phyloP scores from a whole-genome alignment of 176 grass and related monocot genomes.

The Aechmea fasciata region DNA sequence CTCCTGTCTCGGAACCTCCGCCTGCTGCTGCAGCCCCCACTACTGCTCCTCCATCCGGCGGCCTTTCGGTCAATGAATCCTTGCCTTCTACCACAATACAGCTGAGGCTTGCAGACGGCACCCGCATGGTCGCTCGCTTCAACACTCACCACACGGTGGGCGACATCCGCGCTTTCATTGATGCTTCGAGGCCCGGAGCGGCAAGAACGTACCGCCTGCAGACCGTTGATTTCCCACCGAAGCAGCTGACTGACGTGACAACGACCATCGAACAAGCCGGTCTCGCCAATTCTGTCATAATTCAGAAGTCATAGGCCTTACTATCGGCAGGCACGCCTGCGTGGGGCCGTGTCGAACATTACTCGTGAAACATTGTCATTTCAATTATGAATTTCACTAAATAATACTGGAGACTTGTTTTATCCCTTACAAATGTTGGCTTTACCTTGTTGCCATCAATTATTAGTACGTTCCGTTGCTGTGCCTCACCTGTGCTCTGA shows the following conservation, averaged over 20 bases:
- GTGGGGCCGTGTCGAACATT: too few relatives aligned
- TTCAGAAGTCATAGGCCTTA: conserved; percentile 65
- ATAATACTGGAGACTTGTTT: too few relatives aligned
- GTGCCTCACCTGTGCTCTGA: too few relatives aligned
- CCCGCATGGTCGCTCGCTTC: conserved; percentile 76
- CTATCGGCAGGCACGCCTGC: too few relatives aligned
- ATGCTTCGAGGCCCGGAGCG: conserved; percentile 62
- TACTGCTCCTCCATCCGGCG: conserved; percentile 25
- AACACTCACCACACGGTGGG: conserved; percentile 72
- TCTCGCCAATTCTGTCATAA: conserved; percentile 69
- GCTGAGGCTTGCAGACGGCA: conserved; percentile 73
- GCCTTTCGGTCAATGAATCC: conserved; percentile 49
- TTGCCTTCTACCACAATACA: conserved; percentile 65
- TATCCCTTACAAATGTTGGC: too few relatives aligned
- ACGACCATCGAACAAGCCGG: conserved; percentile 75
- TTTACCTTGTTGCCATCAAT: too few relatives aligned
- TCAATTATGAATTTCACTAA: too few relatives aligned
- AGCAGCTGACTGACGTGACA: conserved; percentile 47
- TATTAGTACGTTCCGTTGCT: too few relatives aligned
- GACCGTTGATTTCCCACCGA: conserved; percentile 69
- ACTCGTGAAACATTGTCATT: too few relatives aligned
- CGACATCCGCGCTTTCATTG: conserved; percentile 74
- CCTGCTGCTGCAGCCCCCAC: conserved; percentile 18
- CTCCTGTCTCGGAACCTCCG: conserved; percentile 3
- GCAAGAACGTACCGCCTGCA: conserved; percentile 45